Base-by-base conservation (phyloP, 306 rosid genomes). In the Cucumis melo region DNA sequence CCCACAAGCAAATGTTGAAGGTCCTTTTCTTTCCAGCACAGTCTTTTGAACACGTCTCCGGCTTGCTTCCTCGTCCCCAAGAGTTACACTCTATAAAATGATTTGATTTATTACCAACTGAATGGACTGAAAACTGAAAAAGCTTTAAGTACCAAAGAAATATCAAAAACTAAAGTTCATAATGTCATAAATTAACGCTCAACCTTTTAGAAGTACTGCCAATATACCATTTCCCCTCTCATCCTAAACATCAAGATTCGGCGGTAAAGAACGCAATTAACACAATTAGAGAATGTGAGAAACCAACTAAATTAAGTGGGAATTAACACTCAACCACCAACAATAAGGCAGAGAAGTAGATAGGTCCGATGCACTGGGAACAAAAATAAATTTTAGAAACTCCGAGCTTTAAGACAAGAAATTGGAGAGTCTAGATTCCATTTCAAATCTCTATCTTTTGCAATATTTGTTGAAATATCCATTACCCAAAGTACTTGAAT, bases 1-100 rank as follows among this genome's bases (percentile, higher is more conserved):
- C 42, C 89, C 99, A 72, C 95, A 87, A 76, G 85, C 85, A 86
- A 94, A 92, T 6, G 96, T 88, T 79, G 96, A 87, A 46, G 97
- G 99, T 36, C 97, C 97, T 90, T 94, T 92, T 86, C 99, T 90
- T 84, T 94, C 99, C 77, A 90, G 86, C 75, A 94, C 92, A 32
- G 97, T 92, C 89, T 94, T 94, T 81, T 92, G 97, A 79, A 92
- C 92, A 41, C 99, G 95, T 82, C 96, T 85, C 63, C 96, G 85
- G 79, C 87, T 92, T 78, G 99, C 99, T 82, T 92, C 99, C 85
- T 94, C 97, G 85, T 94, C 99, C 77, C 99, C 97, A 5, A 91
- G 83, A 51, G 99, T 94, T 79, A 94, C 97, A 6, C 99, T 91
- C 99, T 94, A 77, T 65, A 80, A 83, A 79, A 71, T 75, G 63